phyloP scores from a whole-genome alignment of 1,139 yeast genomes.

The Debaryomycetaceae sp. region DNA sequence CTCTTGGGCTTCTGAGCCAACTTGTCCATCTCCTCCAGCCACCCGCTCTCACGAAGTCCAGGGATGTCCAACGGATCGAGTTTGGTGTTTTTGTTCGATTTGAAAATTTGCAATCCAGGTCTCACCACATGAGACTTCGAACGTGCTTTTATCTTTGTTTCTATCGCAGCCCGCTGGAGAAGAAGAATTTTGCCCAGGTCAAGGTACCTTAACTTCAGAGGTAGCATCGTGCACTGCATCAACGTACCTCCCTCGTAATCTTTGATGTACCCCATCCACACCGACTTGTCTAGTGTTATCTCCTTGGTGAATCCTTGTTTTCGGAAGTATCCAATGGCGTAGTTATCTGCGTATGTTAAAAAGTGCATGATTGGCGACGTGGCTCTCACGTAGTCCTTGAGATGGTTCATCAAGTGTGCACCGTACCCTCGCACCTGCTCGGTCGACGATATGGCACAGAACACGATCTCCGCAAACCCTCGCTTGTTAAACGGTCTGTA shows the following conservation, averaged over 20 bases:
- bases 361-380: conserved; percentile 86
- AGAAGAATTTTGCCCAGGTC: conserved; percentile 84
- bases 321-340: conserved; percentile 97
- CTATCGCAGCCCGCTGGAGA: conserved; percentile 87
- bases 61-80: conserved; percentile 64
- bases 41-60: conserved; percentile 87
- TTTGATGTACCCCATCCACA: conserved; percentile 98
- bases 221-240: conserved; percentile 96
- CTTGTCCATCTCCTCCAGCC: conserved; percentile 98
- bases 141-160: conserved; percentile 74
- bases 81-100: conserved; percentile 43
- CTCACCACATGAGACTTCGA: conserved; percentile 78
- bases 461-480: conserved; percentile 95
- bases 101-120: conserved; percentile 76
- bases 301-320: conserved; percentile 98
- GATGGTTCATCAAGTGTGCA: conserved; percentile 96
- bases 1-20: conserved; percentile 92
- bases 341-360: conserved; percentile 94
- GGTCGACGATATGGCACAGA: conserved; percentile 95
- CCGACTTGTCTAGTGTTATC: conserved; percentile 73
- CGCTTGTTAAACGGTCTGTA: conserved; percentile 89
- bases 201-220: conserved; percentile 71
- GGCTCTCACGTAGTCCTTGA: conserved; percentile 90
- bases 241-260: conserved; percentile 98
- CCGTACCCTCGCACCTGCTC: conserved; percentile 99